Conservation (phyloP, 495 filamentous ascomycete species). For the Penicillium manginii region DNA sequence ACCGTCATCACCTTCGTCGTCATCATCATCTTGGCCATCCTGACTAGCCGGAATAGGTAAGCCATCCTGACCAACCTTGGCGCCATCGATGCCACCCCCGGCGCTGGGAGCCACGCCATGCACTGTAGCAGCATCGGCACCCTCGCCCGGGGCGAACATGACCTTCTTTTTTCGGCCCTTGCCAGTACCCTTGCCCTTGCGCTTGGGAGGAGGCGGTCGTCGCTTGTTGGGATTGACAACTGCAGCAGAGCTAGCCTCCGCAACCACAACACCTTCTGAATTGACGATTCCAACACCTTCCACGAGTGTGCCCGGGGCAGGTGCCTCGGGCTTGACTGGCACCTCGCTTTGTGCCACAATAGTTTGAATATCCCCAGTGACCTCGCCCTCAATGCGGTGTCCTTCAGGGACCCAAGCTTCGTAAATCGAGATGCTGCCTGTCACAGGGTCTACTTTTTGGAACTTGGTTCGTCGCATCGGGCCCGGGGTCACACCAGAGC, state of each 20-base stretch:
- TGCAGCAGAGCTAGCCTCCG: slow-evolving; percentile 49
- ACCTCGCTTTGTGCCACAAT: slow-evolving; percentile 35
- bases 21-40: slow-evolving; percentile 48
- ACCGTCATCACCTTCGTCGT: slow-evolving; percentile 46
- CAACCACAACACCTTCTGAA: slow-evolving; percentile 63
- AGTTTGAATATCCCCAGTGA: slow-evolving; percentile 58
- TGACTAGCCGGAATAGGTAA: slow-evolving; percentile 43
- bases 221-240: slow-evolving; percentile 53
- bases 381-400: slow-evolving; percentile 78
- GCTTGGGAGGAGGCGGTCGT: slow-evolving; percentile 75
- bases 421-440: slow-evolving; percentile 76
- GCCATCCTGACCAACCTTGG: slow-evolving; percentile 41
- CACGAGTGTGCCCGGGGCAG: slow-evolving; percentile 61
- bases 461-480: slow-evolving; percentile 77
- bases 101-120: slow-evolving; percentile 37
- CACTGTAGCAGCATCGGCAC: slow-evolving; percentile 40
- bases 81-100: slow-evolving; percentile 19
- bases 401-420: slow-evolving; percentile 82
- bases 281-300: slow-evolving; percentile 66
- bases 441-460: slow-evolving; percentile 69
- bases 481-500: slow-evolving; percentile 40
- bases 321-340: slow-evolving; percentile 48
- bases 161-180: slow-evolving; percentile 71
- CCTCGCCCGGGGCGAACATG: slow-evolving; percentile 51
- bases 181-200: slow-evolving; percentile 71